These are phyloP conservation scores for Lumnitzera racemosa DNA, from an alignment of 345 rosid genomes.

Conservation along the genomic window DNA sequence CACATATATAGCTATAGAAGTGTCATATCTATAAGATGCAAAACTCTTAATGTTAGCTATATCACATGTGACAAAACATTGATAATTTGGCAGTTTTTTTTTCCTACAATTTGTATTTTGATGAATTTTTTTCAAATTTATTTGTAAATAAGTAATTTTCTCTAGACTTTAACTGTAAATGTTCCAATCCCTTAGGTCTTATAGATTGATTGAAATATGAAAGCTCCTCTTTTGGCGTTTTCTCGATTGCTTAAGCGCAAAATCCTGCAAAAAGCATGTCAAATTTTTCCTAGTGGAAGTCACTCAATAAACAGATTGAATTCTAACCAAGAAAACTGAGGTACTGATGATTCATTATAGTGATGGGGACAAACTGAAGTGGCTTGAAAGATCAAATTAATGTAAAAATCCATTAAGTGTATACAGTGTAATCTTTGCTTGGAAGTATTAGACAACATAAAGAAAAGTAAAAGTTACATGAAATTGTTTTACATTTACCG, in stretches of 20 bases:
- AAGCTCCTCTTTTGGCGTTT: slow-evolving; percentile 24
- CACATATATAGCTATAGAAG: too few relatives aligned
- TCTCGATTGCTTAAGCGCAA: slow-evolving; percentile 69
- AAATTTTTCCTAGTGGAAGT: slow-evolving; percentile 37
- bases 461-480: slow-evolving; percentile 4
- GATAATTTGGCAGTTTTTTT: too few relatives aligned
- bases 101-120: too few relatives aligned
- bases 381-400: slow-evolving; percentile 34
- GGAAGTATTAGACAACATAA: slow-evolving; percentile 21
- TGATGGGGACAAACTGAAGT: slow-evolving; percentile 41
- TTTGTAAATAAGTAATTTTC: too few relatives aligned
- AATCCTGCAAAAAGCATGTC: slow-evolving; percentile 44
- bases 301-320: slow-evolving; percentile 38
- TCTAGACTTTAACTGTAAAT: not conserved
- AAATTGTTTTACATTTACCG: too few relatives aligned
- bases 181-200: not conserved
- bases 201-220: slow-evolving; percentile 4
- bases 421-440: slow-evolving; percentile 32
- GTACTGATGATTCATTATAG: slow-evolving; percentile 15
- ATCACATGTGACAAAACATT: too few relatives aligned
- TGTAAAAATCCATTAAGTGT: not conserved
- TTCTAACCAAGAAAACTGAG: slow-evolving; percentile 26
- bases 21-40: too few relatives aligned
- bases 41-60: too few relatives aligned
- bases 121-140: too few relatives aligned